Percentiles rank a stretch among this genome's conserved stretches.
These are phyloP conservation scores for Termitomyces sp. DNA, from an alignment of 768 basidiomycete species.

Conservation along the genomic window DNA sequence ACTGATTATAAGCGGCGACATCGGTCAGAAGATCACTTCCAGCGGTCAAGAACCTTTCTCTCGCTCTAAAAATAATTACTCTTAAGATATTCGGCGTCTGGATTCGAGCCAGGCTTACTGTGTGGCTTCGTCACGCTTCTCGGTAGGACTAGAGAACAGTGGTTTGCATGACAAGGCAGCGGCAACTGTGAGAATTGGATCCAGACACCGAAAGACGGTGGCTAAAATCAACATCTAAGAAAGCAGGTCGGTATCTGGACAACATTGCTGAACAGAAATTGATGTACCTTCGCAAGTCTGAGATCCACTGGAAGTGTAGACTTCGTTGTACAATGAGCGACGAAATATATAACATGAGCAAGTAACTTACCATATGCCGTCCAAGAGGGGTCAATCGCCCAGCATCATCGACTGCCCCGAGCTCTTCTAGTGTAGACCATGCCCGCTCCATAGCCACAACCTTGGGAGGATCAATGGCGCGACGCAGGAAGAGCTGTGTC, in stretches of 20 bases:
- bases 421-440: slow-evolving; percentile 64
- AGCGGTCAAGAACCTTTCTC: slow-evolving; percentile 60
- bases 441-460: slow-evolving; percentile 73
- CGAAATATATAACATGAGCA: not conserved
- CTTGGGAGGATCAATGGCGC: slow-evolving; percentile 83
- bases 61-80: slow-evolving; percentile 52
- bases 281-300: slow-evolving; percentile 72
- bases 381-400: slow-evolving; percentile 79
- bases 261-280: not conserved
- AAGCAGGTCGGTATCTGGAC: not conserved
- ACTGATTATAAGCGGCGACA: slow-evolving; percentile 69
- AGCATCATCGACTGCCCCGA: slow-evolving; percentile 70
- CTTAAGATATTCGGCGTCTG: not conserved
- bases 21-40: slow-evolving; percentile 88
- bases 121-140: slow-evolving; percentile 77
- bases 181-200: slow-evolving; percentile 76
- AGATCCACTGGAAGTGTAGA: slow-evolving; percentile 86
- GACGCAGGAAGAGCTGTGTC: slow-evolving; percentile 56
- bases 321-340: slow-evolving; percentile 30
- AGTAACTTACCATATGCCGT: slow-evolving; percentile 57
- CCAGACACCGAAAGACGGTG: slow-evolving; percentile 78
- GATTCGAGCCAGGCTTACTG: slow-evolving; percentile 38
- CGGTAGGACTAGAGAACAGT: slow-evolving; percentile 76
- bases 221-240: slow-evolving; percentile 85
- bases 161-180: slow-evolving; percentile 87